Conservation (phyloP, 2,329 filamentous ascomycete genomes). For the Xylariaceae sp. region DNA sequence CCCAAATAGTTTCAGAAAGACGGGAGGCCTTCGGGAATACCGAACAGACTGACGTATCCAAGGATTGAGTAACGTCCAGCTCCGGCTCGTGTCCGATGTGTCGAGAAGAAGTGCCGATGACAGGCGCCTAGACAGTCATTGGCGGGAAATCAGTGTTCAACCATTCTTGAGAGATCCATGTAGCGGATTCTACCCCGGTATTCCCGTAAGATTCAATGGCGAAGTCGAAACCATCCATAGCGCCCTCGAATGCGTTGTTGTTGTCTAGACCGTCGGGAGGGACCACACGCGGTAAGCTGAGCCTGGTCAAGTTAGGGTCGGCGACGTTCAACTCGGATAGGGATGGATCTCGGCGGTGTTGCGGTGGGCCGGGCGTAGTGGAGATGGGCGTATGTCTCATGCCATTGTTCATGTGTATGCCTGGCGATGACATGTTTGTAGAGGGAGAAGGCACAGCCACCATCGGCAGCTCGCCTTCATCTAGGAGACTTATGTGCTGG, state of each 20-base stretch:
- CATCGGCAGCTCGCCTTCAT: constrained; percentile 27
- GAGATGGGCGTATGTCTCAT: constrained; percentile 24
- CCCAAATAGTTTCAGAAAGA: no score
- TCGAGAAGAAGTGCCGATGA: background rate
- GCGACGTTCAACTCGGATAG: constrained; percentile 22
- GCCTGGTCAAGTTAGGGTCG: constrained; percentile 26
- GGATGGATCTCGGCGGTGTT: constrained; percentile 21
- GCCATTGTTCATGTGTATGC: constrained; percentile 12
- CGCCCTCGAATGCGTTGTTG: constrained; percentile 47
- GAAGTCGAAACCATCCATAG: constrained; percentile 41
- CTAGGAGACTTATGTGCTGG: constrained; percentile 29
- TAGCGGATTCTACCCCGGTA: constrained; percentile 28
- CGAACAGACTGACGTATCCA: no score
- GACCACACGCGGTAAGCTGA: constrained; percentile 28
- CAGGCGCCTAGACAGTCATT: constrained; percentile 22
- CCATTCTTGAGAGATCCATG: constrained; percentile 32
- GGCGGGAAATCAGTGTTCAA: constrained; percentile 27
- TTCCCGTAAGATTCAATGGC: constrained; percentile 41
- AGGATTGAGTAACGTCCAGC: no score
- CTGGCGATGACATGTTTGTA: constrained; percentile 24
- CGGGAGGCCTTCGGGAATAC: no score
- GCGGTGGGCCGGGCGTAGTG: constrained; percentile 16
- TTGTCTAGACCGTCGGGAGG: constrained; percentile 37
- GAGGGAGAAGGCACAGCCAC: constrained; percentile 27
- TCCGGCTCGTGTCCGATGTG: no score